These are phyloP conservation scores for Cladophialophora carrionii DNA, from an alignment of 2,329 filamentous ascomycete species.

Conservation along the genomic window DNA sequence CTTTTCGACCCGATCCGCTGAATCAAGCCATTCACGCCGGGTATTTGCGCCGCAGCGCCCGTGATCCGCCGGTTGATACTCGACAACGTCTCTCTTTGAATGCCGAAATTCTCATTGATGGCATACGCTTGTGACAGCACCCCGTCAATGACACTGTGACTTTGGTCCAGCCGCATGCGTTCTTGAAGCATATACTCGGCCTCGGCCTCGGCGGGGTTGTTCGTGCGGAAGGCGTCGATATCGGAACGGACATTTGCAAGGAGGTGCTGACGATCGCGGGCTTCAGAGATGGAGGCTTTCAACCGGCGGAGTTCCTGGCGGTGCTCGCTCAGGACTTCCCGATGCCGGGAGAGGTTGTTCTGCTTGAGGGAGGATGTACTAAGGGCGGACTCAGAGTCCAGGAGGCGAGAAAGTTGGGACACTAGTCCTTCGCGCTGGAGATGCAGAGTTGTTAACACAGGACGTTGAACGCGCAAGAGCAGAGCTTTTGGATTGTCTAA, in stretches of 20 bases:
- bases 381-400: slow-evolving; percentile 87
- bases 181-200: slow-evolving; percentile 98
- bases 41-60: slow-evolving; percentile 84
- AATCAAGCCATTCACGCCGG: slow-evolving; percentile 90
- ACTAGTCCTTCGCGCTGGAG: slow-evolving; percentile 78
- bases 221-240: slow-evolving; percentile 83
- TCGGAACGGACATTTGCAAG: slow-evolving; percentile 88
- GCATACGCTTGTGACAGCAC: slow-evolving; percentile 95
- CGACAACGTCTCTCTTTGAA: slow-evolving; percentile 84
- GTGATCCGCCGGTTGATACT: slow-evolving; percentile 92
- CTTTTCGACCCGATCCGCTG: slow-evolving; percentile 92
- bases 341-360: slow-evolving; percentile 88
- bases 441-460: neutral
- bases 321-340: slow-evolving; percentile 86
- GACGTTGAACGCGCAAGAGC: neutral
- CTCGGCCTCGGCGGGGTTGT: slow-evolving; percentile 80
- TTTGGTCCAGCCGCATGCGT: slow-evolving; percentile 80
- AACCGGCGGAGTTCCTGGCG: slow-evolving; percentile 78
- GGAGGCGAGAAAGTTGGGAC: slow-evolving; percentile 78
- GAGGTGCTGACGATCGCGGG: slow-evolving; percentile 85
- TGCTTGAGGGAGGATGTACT: slow-evolving; percentile 94
- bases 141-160: slow-evolving; percentile 83
- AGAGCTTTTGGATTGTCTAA: slow-evolving; percentile 44
- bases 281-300: slow-evolving; percentile 71
- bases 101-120: slow-evolving; percentile 85